Percentiles rank a stretch among this genome's conserved stretches.
Evolutionary conservation across 73 alveolate genomes (phyloP).

Genomic region (Paramecium caudatum): DNA sequence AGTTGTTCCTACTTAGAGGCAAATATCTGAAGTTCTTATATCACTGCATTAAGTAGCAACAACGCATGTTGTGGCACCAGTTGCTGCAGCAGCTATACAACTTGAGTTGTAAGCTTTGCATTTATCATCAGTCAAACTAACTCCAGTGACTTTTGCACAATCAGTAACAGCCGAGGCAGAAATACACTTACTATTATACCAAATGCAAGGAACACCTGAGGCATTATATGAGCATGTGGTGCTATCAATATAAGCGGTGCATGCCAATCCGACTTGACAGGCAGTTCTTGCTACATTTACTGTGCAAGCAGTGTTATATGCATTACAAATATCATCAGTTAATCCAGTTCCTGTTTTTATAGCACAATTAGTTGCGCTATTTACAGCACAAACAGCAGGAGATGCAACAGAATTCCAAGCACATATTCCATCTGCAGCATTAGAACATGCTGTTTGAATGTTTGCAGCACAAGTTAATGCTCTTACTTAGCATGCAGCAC

Average conservation of each 20-base stretch:
- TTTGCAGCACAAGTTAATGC: not conserved
- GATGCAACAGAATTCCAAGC: not conserved
- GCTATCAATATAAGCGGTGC: no score
- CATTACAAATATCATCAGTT: not conserved
- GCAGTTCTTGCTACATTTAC: not conserved
- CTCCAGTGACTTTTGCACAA: not conserved
- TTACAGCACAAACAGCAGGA: not conserved
- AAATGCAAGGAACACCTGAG: not conserved
- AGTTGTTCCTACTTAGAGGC: no score
- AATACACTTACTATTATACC: not conserved
- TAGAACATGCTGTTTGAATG: not conserved
- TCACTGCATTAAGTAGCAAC: no score
- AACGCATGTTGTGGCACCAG: not conserved
- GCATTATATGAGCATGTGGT: no score
- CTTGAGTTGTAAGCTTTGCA: not conserved
- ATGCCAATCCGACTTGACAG: not conserved
- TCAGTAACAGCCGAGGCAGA: not conserved
- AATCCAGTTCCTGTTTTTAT: not conserved
- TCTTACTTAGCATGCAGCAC: not conserved
- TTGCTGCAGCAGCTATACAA: not conserved
- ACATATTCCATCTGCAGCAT: not conserved
- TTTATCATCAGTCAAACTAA: not conserved
- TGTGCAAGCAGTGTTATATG: not conserved
- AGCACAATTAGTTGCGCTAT: no score
- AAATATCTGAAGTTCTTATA: no score